phyloP scores from a whole-genome alignment of 768 basidiomycete genomes.

The Pulveroboletus frians region DNA sequence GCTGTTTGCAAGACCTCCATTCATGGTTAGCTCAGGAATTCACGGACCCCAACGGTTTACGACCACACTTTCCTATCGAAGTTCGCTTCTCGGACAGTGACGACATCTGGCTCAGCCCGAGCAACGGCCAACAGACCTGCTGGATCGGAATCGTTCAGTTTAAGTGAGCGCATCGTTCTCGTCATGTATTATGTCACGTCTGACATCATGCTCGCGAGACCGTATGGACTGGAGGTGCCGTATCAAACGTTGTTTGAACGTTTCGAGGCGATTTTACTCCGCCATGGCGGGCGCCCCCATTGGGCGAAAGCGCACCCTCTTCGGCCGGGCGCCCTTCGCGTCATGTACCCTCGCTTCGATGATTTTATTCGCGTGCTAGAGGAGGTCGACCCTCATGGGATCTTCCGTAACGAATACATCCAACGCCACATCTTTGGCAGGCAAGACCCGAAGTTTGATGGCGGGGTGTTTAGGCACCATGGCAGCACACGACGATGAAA shows the following conservation, averaged over 20 bases:
- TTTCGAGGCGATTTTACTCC: conserved; percentile 67
- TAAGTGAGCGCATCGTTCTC: conserved; percentile 54
- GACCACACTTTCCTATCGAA: conserved; percentile 91
- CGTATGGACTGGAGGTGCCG: conserved; percentile 78
- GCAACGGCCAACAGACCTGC: conserved; percentile 68
- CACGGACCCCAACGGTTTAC: conserved; percentile 62
- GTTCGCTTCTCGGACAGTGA: conserved; percentile 84
- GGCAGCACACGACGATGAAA: conserved; percentile 6
- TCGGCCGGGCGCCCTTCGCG: conserved; percentile 54
- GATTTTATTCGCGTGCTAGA: conserved; percentile 66
- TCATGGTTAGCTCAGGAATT: conserved; percentile 68
- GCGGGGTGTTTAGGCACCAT: conserved; percentile 44
- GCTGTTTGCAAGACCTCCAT: conserved; percentile 67
- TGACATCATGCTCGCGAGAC: conserved; percentile 41
- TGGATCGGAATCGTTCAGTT: conserved; percentile 99
- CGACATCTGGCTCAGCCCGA: conserved; percentile 93
- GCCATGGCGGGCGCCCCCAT: conserved; percentile 80
- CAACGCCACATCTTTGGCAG: conserved; percentile 79
- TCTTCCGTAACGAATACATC: conserved; percentile 87
- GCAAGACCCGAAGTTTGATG: conserved; percentile 34
- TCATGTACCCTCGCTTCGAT: conserved; percentile 76
- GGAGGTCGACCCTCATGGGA: conserved; percentile 65
- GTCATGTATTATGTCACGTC: neutral
- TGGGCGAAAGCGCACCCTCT: conserved; percentile 93
- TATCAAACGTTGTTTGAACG: conserved; percentile 72